Base-by-base conservation (phyloP, 2,329 filamentous ascomycete species). In the Golovinomyces cichoracearum region DNA sequence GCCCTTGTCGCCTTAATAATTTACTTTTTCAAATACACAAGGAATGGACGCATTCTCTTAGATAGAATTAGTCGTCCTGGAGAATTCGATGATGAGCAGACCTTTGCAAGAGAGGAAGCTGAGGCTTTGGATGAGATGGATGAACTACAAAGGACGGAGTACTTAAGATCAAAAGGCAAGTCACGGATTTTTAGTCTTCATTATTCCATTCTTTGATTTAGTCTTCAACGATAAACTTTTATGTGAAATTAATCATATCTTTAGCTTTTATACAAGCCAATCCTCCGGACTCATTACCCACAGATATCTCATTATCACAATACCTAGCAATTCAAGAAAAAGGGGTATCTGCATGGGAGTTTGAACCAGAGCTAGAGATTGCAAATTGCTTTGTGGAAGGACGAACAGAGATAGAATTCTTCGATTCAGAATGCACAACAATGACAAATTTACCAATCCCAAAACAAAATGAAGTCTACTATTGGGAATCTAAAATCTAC, bases 271-370 rank as follows among this genome's bases (percentile, higher is more conserved):
- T 94, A 53, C 80, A 90, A 63, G 83, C 80, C 49, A 94, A 95
- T 61, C 90, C 88, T 2, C 85, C 90, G 54, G 90, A 98, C 63
- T 95, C 90, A 6, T 68, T 88, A 50, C 85, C 90, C 59, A 95
- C 90, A 56, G 90, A 98, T 61, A 98, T 98, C 54, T 95, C 90
- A 21, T 68, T 98, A 54, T 95, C 90, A 31, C 90, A 98, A 63
- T 95, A 93, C 62, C 73, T 98, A 51, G 90, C 90, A 38, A 98
- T 98, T 55, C 90, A 98, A 66, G 90, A 98, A 67, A 98, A 98
- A 64, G 90, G 90, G 47, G 88, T 98, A n/a, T 93, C 90, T 4
- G 90, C 90, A 5, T 98, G 90, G 90, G 90, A 98, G 63, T 98
- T 98, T 59, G 90, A 95, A 63, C 90, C 90, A n/a, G 90, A 98